Conservation (phyloP, 2,329 filamentous ascomycete species). For the Emmonsia crescens region DNA sequence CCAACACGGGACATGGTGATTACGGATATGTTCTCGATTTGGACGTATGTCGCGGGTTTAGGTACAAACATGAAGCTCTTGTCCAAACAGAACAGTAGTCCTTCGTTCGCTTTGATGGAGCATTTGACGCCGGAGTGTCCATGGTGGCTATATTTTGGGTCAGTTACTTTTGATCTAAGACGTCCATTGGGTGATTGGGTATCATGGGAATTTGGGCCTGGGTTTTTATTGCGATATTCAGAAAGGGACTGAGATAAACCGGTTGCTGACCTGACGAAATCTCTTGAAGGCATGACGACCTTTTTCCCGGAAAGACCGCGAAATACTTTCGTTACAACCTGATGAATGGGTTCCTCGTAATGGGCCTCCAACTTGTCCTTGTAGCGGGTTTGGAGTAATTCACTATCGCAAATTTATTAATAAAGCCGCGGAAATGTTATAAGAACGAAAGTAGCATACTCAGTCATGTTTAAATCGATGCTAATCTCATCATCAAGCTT, state of each 20-base stretch:
- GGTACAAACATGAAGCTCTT: conserved; percentile 99
- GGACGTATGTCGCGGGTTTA: conserved; percentile 94
- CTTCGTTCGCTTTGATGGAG: conserved; percentile 99
- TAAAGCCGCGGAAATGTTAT: neutral
- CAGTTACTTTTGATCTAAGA: conserved; percentile 8
- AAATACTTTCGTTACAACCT: conserved; percentile 93
- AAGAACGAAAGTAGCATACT: conserved; percentile 33
- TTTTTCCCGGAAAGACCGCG: conserved; percentile 89
- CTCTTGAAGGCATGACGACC: conserved; percentile 83
- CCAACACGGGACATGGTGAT: conserved; percentile 94
- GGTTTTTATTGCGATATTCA: conserved; percentile 1
- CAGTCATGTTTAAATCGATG: conserved; percentile 90
- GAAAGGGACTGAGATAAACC: conserved; percentile 2
- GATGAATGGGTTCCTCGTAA: conserved; percentile 88
- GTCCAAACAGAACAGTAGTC: conserved; percentile 91
- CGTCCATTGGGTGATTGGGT: conserved; percentile 5
- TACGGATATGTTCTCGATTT: conserved; percentile 81
- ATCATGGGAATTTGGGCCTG: neutral
- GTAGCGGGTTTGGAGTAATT: conserved; percentile 74
- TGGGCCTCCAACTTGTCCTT: conserved; percentile 77
- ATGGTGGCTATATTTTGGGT: conserved; percentile 53
- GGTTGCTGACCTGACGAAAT: conserved; percentile 61
- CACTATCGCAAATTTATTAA: conserved; percentile 27
- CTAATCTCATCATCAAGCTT: conserved; percentile 97
- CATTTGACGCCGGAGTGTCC: conserved; percentile 94